phyloP scores from a whole-genome alignment of 2,329 filamentous ascomycete genomes.

The Pyrenochaeta sp. region DNA sequence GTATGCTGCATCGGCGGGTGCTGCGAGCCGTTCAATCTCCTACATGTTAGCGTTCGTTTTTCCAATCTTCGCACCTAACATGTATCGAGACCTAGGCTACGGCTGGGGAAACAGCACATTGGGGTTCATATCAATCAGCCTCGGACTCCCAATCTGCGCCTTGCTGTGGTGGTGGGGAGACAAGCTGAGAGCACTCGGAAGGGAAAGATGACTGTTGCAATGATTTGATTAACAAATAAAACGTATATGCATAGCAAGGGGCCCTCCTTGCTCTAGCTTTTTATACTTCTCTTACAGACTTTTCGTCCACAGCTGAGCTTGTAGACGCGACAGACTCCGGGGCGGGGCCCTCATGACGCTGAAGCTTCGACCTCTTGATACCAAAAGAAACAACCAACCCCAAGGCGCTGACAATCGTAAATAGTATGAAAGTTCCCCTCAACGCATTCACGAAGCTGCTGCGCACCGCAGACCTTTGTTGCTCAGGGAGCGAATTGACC shows the following conservation, averaged over 20 bases:
- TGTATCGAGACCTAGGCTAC: constrained; percentile 44
- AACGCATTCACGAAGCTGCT: constrained; percentile 53
- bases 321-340: too few relatives aligned
- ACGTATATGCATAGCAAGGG: too few relatives aligned
- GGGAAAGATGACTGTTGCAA: not conserved
- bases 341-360: too few relatives aligned
- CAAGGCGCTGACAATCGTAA: constrained; percentile 50
- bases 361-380: constrained; percentile 41
- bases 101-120: constrained; percentile 43
- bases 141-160: not conserved
- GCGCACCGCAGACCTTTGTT: constrained; percentile 49
- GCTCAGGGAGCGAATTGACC: constrained; percentile 28
- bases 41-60: constrained; percentile 33
- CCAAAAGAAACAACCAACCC: constrained; percentile 43
- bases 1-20: constrained; percentile 64
- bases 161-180: constrained; percentile 9
- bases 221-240: not conserved
- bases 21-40: constrained; percentile 53
- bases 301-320: too few relatives aligned
- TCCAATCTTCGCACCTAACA: constrained; percentile 45
- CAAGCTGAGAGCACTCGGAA: constrained; percentile 6
- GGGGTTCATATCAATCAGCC: constrained; percentile 24
- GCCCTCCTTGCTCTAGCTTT: too few relatives aligned
- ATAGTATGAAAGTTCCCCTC: constrained; percentile 61
- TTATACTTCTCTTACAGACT: too few relatives aligned